Percentiles rank a stretch among this genome's conserved stretches.
Conservation (phyloP, 768 basidiomycete genomes). For the Chiua virens region DNA sequence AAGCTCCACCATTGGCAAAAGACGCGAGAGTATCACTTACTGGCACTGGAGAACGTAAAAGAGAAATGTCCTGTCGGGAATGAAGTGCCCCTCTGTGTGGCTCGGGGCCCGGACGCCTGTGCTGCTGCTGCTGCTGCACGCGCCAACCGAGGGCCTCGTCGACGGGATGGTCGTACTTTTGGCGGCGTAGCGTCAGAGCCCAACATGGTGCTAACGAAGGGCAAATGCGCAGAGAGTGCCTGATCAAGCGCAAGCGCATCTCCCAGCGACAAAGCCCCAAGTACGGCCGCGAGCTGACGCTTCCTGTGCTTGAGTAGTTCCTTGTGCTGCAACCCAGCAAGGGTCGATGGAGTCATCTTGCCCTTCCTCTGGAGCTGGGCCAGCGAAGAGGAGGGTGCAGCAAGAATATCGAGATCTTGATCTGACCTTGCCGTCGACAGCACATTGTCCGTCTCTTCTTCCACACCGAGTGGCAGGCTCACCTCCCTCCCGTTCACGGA, state of each 20-base stretch:
- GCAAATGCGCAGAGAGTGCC: constrained; percentile 55
- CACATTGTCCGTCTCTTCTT: constrained; percentile 39
- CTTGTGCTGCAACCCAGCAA: constrained; percentile 74
- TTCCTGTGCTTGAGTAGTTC: constrained; percentile 68
- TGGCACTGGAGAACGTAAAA: constrained; percentile 61
- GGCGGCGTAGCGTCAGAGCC: constrained; percentile 29
- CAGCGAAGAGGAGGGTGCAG: constrained; percentile 18
- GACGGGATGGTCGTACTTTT: constrained; percentile 54
- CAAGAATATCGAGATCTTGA: constrained; percentile 23
- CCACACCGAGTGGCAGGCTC: constrained; percentile 42
- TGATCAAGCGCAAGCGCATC: constrained; percentile 77
- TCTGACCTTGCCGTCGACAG: constrained; percentile 27
- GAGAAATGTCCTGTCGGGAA: constrained; percentile 57
- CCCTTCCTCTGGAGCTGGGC: constrained; percentile 33
- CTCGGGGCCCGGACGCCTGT: constrained; percentile 6
- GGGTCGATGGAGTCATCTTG: constrained; percentile 57
- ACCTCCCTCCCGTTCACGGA: constrained; percentile 43
- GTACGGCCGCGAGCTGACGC: constrained; percentile 67
- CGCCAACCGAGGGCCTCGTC: constrained; percentile 51
- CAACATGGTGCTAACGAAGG: constrained; percentile 36
- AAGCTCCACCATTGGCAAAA: constrained; percentile 23
- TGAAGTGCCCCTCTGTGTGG: constrained; percentile 31
- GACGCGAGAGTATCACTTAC: constrained; percentile 54
- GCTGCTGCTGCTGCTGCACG: constrained; percentile 39
- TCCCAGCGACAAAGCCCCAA: constrained; percentile 64